A percentile compares a stretch with the other conserved stretches of the same genome.
These are phyloP conservation scores for Trichophyton verrucosum DNA, from an alignment of 2,329 filamentous ascomycete genomes.

Conservation along the genomic window DNA sequence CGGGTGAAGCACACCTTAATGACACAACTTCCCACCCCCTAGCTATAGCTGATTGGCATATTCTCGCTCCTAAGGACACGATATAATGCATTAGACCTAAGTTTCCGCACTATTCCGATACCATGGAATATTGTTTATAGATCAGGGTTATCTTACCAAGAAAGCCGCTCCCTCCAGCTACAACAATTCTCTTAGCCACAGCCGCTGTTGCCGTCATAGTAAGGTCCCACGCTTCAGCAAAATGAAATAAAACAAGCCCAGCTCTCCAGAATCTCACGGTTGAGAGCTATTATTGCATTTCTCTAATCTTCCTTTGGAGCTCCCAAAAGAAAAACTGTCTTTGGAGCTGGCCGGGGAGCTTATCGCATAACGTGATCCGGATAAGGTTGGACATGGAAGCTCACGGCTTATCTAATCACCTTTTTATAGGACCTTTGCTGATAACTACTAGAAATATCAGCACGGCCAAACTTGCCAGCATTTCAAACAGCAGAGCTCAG, in stretches of 20 bases:
- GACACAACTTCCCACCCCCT: slow-evolving; percentile 88
- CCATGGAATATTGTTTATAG: background rate
- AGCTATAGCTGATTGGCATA: slow-evolving; percentile 78
- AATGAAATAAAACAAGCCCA: background rate
- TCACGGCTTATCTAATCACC: background rate
- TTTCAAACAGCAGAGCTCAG: background rate
- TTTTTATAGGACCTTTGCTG: background rate
- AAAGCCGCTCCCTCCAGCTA: slow-evolving; percentile 90
- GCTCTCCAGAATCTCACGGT: background rate
- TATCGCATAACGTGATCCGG: background rate
- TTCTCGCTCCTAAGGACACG: slow-evolving; percentile 47
- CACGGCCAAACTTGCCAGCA: background rate
- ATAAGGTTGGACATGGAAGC: background rate
- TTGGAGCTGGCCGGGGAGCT: background rate
- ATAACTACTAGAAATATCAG: background rate
- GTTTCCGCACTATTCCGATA: too few relatives aligned
- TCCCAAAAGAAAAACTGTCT: background rate
- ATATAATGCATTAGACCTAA: background rate
- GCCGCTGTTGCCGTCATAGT: slow-evolving; percentile 25
- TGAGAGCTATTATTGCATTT: background rate
- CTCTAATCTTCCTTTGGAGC: background rate
- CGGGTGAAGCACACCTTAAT: slow-evolving; percentile 52
- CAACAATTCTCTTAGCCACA: slow-evolving; percentile 65
- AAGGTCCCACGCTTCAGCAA: too few relatives aligned
- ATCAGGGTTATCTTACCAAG: slow-evolving; percentile 42